Evolutionary conservation across 1,284 basidiomycete genomes (phyloP), one percentile per base, ranked within the genome.

Genomic region (Cutaneotrichosporon sp.): DNA sequence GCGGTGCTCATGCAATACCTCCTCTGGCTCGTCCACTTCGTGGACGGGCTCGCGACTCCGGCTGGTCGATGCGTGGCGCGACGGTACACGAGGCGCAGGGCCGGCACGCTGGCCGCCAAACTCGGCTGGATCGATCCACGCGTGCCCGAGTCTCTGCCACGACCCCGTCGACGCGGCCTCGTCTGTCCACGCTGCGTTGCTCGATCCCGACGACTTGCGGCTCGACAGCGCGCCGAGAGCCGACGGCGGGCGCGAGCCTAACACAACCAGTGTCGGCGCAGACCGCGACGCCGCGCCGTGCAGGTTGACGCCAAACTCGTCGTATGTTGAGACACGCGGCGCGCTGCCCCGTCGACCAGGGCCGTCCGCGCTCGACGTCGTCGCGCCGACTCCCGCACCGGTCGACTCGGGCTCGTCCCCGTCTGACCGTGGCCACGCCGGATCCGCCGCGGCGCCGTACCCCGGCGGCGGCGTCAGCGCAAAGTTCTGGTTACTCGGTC

Each of bases 301-400:
- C 9, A 49, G n/a, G 20, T 20, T 17, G 8, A 38, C 38, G 13
- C 54, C 54, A 46, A 56, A 56, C 43, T 56, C 54, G 46, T 52
- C 46, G 34, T 52, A 52, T 3, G 39, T 23, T 7, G 37, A 33
- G 4, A 35, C 35, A 13, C 50, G 50, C 9, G 39, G 39, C 17
- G 47, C 30, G 15, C 37, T 40, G 23, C 47, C 47, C 9, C 47
- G 47, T 14, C 47, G 22, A 8, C 17, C 8, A 1, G 46, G 37
- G 3, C 45, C 53, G 22, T 48, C 53, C 4, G 53, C 41, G 12
- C 41, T 35, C 1, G 50, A 18, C 15, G 36, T n/a, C 22, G 46
- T 43, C 2, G 33, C 5, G 30, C 43, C 17, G 18, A 21, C 12
- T 17, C 30, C 33, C 33, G 30, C 20, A 8, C 17, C 13, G 13